phyloP scores from a whole-genome alignment of 129 eudicot genomes.

The Arctium lappa region DNA sequence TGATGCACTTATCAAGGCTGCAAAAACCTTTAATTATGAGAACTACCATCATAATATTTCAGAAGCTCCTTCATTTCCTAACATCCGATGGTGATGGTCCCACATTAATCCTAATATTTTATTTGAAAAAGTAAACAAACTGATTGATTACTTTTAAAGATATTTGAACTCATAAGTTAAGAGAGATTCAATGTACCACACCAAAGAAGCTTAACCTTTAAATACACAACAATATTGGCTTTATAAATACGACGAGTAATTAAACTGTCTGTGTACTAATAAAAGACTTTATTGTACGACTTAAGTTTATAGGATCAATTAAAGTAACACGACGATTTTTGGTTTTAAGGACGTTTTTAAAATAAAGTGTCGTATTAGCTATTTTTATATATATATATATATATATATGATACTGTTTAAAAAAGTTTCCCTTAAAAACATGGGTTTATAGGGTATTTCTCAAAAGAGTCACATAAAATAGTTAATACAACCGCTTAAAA shows the following conservation, averaged over 20 bases:
- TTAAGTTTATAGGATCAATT: too few species aligned
- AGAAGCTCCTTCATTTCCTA: neutral
- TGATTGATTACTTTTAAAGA: neutral
- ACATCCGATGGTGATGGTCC: neutral
- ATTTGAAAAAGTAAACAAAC: neutral
- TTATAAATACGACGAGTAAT: too few species aligned
- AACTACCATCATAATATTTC: neutral
- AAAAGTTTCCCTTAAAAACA: too few species aligned
- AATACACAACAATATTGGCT: too few species aligned
- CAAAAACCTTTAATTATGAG: neutral
- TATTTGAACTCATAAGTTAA: neutral
- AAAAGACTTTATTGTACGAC: too few species aligned
- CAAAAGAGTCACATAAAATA: too few species aligned
- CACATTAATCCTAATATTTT: neutral
- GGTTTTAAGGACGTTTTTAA: neutral
- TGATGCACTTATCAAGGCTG: neutral
- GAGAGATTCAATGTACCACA: neutral
- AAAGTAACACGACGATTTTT: too few species aligned
- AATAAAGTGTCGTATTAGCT: too few species aligned
- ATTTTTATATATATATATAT: too few species aligned
- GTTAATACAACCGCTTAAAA: neutral
- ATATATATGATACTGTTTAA: too few species aligned
- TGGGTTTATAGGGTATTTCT: too few species aligned
- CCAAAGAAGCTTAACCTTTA: neutral
- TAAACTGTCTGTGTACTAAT: too few species aligned